Conservation (phyloP, 495 filamentous ascomycete genomes). For the Penicillium argentinense region DNA sequence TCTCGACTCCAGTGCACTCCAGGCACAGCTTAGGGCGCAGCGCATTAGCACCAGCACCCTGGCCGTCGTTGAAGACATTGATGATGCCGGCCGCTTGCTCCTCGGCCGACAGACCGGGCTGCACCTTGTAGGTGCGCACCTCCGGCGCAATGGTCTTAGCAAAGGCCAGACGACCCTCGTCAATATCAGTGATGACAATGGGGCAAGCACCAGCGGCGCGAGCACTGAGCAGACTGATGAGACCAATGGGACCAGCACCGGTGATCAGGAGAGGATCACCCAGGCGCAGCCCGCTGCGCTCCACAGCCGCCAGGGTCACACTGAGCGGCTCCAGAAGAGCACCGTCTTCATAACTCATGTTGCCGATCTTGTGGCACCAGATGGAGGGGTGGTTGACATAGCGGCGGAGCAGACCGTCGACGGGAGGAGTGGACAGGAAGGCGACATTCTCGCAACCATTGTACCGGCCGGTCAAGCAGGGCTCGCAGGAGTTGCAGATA, state of each 20-base stretch:
- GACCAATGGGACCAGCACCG: slow-evolving; percentile 86
- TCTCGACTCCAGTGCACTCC: slow-evolving; percentile 94
- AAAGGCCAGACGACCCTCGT: slow-evolving; percentile 77
- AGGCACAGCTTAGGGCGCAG: slow-evolving; percentile 74
- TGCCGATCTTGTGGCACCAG: slow-evolving; percentile 90
- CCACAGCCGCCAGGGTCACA: slow-evolving; percentile 80
- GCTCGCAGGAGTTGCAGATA: slow-evolving; percentile 84
- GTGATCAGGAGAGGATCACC: slow-evolving; percentile 85
- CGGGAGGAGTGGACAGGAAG: slow-evolving; percentile 86
- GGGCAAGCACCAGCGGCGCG: slow-evolving; percentile 82
- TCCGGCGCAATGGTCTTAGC: slow-evolving; percentile 74
- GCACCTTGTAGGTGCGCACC: slow-evolving; percentile 76
- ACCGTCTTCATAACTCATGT: slow-evolving; percentile 87
- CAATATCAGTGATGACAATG: slow-evolving; percentile 89
- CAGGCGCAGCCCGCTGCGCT: slow-evolving; percentile 72
- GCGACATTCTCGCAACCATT: slow-evolving; percentile 84
- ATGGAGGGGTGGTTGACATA: slow-evolving; percentile 91
- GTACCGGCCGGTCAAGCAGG: slow-evolving; percentile 86
- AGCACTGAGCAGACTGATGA: slow-evolving; percentile 79
- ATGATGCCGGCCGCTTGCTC: slow-evolving; percentile 67
- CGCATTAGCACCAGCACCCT: slow-evolving; percentile 56
- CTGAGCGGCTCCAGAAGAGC: slow-evolving; percentile 84
- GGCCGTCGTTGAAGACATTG: slow-evolving; percentile 43
- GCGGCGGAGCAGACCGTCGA: slow-evolving; percentile 82
- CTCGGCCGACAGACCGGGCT: slow-evolving; percentile 63